Base-by-base conservation (phyloP, 2,329 filamentous ascomycete species). In the Exophiala sp. region DNA sequence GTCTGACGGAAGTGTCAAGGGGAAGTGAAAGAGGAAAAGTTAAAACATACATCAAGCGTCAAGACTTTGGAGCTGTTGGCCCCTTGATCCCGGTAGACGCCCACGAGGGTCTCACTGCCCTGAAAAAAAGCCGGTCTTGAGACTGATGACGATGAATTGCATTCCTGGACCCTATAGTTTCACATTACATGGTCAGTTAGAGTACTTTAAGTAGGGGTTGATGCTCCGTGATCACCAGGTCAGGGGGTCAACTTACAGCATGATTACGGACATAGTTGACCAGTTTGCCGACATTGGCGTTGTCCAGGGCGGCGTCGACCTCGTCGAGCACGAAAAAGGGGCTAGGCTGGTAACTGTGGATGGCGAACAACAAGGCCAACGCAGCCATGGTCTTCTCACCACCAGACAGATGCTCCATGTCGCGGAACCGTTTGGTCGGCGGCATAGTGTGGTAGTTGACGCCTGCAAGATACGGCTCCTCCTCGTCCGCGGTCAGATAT, bases 371-470 rank as follows among this genome's bases (percentile, higher is more conserved):
- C 34, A 98, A 77, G n/a, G 93, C 93, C 32, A 98, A 75, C 11
- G 93, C 93, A 1, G 93, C 93, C 84, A 98, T 98, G 0, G 93
- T 98, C 76, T 98, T 98, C 71, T 98, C 93, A 48, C 93, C 93
- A 62, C 93, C 93, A 1, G 88, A 95, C 8, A 98, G 75, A 66
- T 96, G 93, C 68, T 98, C 93, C 93, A 98, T 98, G 68, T 98
- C 94, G 62, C 93, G 81, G 79, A 98, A 98, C 39, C 93, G 88
- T 73, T 98, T 98, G 56, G 96, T 81, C 1, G 93, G 93, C 16
- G 93, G 93, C 90, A 97, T 98, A 56, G 93, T 94, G 66, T 97
- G 90, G 70, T 98, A 98, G 65, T 95, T 96, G 70, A 98, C 89
- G 24, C 93, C 93, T 34, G 87, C 88, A 2, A 96, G 80, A 67